Conservation (phyloP, 306 rosid genomes). For the Acacia confusa region DNA sequence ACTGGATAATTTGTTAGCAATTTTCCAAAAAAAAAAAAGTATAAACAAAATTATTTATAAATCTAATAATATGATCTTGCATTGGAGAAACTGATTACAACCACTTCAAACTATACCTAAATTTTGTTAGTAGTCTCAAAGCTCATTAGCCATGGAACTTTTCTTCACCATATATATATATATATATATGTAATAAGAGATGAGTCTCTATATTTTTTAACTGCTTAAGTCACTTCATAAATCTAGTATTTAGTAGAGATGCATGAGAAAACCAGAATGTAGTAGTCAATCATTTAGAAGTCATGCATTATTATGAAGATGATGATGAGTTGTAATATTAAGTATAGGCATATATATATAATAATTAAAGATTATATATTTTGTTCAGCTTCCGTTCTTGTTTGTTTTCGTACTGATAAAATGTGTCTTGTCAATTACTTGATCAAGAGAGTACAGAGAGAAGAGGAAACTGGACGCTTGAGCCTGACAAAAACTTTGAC, state of each 20-base stretch:
- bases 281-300: conserved; percentile 3
- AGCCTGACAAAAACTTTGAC: conserved; percentile 22
- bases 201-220: neutral
- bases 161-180: neutral
- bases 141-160: neutral
- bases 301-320: conserved; percentile 23
- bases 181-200: neutral
- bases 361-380: neutral
- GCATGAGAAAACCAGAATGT: neutral
- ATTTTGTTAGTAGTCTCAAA: neutral
- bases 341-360: conserved; percentile 19
- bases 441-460: neutral
- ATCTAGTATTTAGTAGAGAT: neutral
- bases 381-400: conserved; percentile 28
- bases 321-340: conserved; percentile 27
- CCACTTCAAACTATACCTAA: neutral
- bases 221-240: neutral
- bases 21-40: neutral
- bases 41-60: neutral
- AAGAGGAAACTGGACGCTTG: conserved; percentile 9
- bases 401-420: neutral
- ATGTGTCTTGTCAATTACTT: neutral
- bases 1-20: no score
- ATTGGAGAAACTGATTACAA: neutral
- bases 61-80: neutral